A percentile compares a stretch with the other conserved stretches of the same genome.
These are phyloP conservation scores for Reticulascus tulasneorum DNA, from an alignment of 2,329 filamentous ascomycete species.

Conservation along the genomic window DNA sequence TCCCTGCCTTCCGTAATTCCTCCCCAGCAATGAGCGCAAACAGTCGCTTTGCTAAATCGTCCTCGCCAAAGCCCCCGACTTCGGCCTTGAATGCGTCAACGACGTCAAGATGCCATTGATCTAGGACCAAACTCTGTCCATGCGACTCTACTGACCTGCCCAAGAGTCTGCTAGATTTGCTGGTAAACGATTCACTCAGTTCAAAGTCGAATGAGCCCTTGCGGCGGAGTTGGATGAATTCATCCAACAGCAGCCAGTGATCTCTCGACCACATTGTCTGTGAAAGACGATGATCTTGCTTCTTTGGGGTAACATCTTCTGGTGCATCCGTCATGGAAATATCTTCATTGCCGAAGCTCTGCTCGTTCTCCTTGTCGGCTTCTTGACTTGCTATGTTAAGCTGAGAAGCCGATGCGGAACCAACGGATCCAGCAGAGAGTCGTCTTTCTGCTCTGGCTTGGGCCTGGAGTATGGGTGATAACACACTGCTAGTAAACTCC, in stretches of 20 bases:
- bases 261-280: slow-evolving; percentile 42
- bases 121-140: slow-evolving; percentile 42
- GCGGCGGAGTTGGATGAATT: slow-evolving; percentile 45
- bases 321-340: slow-evolving; percentile 11
- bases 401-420: slow-evolving; percentile 8
- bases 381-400: slow-evolving; percentile 9
- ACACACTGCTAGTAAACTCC: slow-evolving; percentile 50
- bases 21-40: slow-evolving; percentile 52
- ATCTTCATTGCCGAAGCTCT: too few species aligned
- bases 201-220: slow-evolving; percentile 35
- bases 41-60: slow-evolving; percentile 45
- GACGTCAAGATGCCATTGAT: slow-evolving; percentile 55
- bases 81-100: slow-evolving; percentile 48
- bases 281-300: slow-evolving; percentile 25
- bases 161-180: slow-evolving; percentile 32
- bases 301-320: background rate
- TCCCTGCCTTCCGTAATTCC: slow-evolving; percentile 28
- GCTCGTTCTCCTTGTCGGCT: slow-evolving; percentile 28
- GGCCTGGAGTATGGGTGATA: slow-evolving; percentile 41
- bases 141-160: slow-evolving; percentile 46
- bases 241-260: slow-evolving; percentile 53
- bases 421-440: slow-evolving; percentile 2
- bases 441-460: slow-evolving; percentile 14
- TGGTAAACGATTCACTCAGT: slow-evolving; percentile 21
- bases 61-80: slow-evolving; percentile 47